Evolutionary conservation across 75 land plant genomes (phyloP), one percentile per base, ranked within the genome.

Genomic region (Adiantum capillusveneris): DNA sequence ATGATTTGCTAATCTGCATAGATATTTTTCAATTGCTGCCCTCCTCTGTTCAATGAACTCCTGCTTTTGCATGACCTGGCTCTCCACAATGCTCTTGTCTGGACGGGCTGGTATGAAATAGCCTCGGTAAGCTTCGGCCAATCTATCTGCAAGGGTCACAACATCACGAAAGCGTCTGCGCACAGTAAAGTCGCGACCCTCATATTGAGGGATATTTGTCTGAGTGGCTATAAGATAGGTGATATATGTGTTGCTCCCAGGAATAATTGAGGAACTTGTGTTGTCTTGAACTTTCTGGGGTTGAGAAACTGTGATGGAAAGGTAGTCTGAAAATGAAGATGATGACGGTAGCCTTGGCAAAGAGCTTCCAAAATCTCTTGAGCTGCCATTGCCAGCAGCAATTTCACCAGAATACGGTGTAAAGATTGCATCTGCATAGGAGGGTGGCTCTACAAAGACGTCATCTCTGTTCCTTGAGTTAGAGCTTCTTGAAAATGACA

Each of bases 31-130:
- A 39, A 91, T 53, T 1, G 77, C 75, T 21, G 44, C 48, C 46
- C 94, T 65, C 41, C 97, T 82, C 62, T 84, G 86, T 68, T 84
- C 88, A 60, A 91, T 80, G 50, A 87, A 88, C 43, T 91, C 86
- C 53, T 77, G 69, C 75, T 79, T 77, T 61, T 84, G 81, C 98
- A 94, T 94, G 49, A 88, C 82, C 68, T 87, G 92, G 54, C 83
- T 68, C 73, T 87, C 92, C 37, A 87, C 88, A 29, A 90, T 79
- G 53, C 65, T 84, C 75, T 90, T 90, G 50, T 90, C 91, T 0
- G 96, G 96, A 45, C 96, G 75, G 29, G 82, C 56, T 22, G 96
- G 96, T 11, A 90, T 68, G 44, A 90, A 84, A 44, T 64, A 87
- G 22, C 96, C 96, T n/a, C 91, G 59, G 70, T 84, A 87, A 16